Percentiles rank a stretch among this genome's conserved stretches.
These are phyloP conservation scores for Fusarium sarcochroum DNA, from an alignment of 2,329 filamentous ascomycete species.

Conservation along the genomic window DNA sequence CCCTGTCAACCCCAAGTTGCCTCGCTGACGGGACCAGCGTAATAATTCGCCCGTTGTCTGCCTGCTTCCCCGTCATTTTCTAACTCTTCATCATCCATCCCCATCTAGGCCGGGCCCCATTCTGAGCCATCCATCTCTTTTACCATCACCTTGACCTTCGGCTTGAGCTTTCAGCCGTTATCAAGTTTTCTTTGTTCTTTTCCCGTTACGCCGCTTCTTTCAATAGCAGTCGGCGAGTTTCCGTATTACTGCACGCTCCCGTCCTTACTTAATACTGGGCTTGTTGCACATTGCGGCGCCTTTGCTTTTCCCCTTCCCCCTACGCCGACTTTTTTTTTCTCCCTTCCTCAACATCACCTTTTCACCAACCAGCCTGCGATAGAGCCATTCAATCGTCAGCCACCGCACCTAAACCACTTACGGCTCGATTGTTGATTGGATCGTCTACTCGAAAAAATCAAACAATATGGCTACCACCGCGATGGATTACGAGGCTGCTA, in stretches of 20 bases:
- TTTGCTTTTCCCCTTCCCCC: conserved; percentile 46
- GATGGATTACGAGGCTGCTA: conserved; percentile 80
- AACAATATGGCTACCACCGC: conserved; percentile 71
- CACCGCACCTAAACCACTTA: conserved; percentile 35
- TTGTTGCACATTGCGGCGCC: conserved; percentile 38
- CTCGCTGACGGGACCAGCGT: conserved; percentile 38
- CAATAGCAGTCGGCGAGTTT: conserved; percentile 33
- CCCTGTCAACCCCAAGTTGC: conserved; percentile 21
- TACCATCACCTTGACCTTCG: conserved; percentile 37
- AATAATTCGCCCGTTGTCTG: conserved; percentile 30
- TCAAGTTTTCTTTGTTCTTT: conserved; percentile 33
- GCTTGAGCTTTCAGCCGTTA: conserved; percentile 24
- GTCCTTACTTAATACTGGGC: conserved; percentile 33
- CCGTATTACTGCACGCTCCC: conserved; percentile 32
- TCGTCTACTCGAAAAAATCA: conserved; percentile 24
- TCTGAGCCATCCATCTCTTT: conserved; percentile 37
- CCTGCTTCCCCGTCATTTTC: conserved; percentile 39
- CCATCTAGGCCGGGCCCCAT: conserved; percentile 34
- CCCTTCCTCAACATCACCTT: conserved; percentile 45
- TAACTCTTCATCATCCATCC: conserved; percentile 37
- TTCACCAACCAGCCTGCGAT: conserved; percentile 44
- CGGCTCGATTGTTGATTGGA: conserved; percentile 33
- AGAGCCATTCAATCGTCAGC: conserved; percentile 44
- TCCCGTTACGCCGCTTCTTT: conserved; percentile 29
- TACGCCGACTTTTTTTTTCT: conserved; percentile 46